Base-by-base conservation (phyloP, 2,329 filamentous ascomycete species). In the Pochonia chlamydosporia region DNA sequence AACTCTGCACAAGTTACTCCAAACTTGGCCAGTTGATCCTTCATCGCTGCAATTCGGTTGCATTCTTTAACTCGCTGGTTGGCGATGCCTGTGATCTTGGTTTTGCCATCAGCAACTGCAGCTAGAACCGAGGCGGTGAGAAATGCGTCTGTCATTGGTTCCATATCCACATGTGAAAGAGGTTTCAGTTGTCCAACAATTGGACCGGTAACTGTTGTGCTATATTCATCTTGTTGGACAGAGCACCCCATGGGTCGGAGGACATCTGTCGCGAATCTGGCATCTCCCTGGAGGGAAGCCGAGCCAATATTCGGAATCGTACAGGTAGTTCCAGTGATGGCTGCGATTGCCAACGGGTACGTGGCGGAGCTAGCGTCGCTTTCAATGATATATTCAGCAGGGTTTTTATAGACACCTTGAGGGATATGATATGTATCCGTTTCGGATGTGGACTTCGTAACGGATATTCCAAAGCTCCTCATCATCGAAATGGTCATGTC, bases 401-500 rank as follows among this genome's bases (percentile, higher is more conserved):
- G 93, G 63, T 93, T 97, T 35, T 76, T 73, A 71, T 99, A 99
- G 11, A 75, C 72, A 13, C 87, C 89, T 60, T 87, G 83, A 2
- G 93, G 93, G 48, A 99, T 95, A 63, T 95, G 85, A 68, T 99
- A 99, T 5, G 92, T 96, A 63, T 97, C 86, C 40, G 85, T 79
- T 59, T 96, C 90, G 3, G 80, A 85, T 26, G 79, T 67, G 8
- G 91, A 95, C 57, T 80, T 82, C 52, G 82, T 75, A 11, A 96
- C 93, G 33, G 82, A 66, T 35, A 99, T 81, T 43, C 93, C 93
- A 60, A 99, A 99, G 3, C 87, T 79, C 46, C 79, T 78, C 93
- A 99, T 99, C 92, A 99, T 99, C 14, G 90, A 80, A 45, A 95
- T 90, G 2, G 93, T 99, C 92, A 99, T 97, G 63, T 99, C 90